Conservation (phyloP, 1,284 basidiomycete species). For the Rhizoctonia solani region DNA sequence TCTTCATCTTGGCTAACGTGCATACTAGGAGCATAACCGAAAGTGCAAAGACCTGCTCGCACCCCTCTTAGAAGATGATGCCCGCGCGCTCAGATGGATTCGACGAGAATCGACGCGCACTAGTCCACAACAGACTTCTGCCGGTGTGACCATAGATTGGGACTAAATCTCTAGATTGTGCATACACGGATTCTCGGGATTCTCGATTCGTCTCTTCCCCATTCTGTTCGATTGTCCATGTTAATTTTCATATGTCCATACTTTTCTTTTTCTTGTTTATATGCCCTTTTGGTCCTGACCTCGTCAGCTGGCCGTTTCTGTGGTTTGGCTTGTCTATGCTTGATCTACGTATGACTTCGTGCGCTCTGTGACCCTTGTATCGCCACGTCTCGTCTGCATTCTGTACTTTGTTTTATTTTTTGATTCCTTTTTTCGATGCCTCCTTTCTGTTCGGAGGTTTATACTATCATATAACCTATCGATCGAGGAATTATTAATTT, state of each 20-base stretch:
- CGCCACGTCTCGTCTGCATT: not conserved
- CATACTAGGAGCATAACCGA: slow-evolving; percentile 76
- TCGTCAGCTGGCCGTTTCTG: too few species aligned
- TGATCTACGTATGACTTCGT: not conserved
- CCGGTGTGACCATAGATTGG: slow-evolving; percentile 75
- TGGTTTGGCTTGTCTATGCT: not conserved
- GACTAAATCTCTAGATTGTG: slow-evolving; percentile 50
- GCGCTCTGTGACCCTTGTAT: not conserved
- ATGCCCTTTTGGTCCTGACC: too few species aligned
- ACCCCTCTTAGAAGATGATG: slow-evolving; percentile 76
- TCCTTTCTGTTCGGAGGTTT: too few species aligned
- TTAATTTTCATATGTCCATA: too few species aligned
- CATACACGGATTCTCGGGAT: not conserved
- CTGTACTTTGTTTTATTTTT: not conserved
- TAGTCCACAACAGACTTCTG: slow-evolving; percentile 44
- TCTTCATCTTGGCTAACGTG: slow-evolving; percentile 14
- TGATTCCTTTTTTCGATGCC: not conserved
- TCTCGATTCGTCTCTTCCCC: not conserved
- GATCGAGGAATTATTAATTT: too few species aligned
- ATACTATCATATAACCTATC: not conserved
- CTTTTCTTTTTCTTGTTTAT: too few species aligned
- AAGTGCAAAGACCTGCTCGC: slow-evolving; percentile 71
- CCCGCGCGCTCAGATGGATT: slow-evolving; percentile 80
- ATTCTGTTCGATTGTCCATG: too few species aligned
- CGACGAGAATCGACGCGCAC: slow-evolving; percentile 57